These are phyloP conservation scores for Celoporthe dispersa DNA, from an alignment of 2,329 filamentous ascomycete genomes.

Conservation along the genomic window DNA sequence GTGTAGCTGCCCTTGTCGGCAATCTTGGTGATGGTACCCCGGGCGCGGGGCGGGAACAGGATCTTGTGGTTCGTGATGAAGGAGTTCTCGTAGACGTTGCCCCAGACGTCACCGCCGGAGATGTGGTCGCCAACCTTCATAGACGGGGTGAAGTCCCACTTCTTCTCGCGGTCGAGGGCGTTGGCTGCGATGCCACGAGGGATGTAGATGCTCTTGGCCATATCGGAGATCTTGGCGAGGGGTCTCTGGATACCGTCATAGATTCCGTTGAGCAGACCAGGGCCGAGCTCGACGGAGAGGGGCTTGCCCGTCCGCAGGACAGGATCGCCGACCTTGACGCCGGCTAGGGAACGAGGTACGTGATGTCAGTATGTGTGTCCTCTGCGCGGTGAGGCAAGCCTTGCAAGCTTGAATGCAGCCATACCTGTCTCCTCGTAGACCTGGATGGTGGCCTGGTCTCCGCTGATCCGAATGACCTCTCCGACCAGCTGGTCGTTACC, in stretches of 20 bases:
- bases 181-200: slow-evolving; percentile 90
- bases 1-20: slow-evolving; percentile 90
- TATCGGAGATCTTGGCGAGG: slow-evolving; percentile 78
- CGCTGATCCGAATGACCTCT: slow-evolving; percentile 97
- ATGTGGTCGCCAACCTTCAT: slow-evolving; percentile 97
- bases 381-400: not conserved
- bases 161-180: slow-evolving; percentile 85
- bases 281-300: slow-evolving; percentile 94
- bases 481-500: slow-evolving; percentile 90
- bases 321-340: slow-evolving; percentile 93
- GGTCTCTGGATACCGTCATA: slow-evolving; percentile 99
- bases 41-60: slow-evolving; percentile 84
- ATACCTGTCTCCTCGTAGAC: slow-evolving; percentile 98
- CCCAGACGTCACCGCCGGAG: slow-evolving; percentile 94
- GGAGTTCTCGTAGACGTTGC: slow-evolving; percentile 93
- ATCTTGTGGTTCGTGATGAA: slow-evolving; percentile 94
- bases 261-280: slow-evolving; percentile 97
- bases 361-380: slow-evolving; percentile 28
- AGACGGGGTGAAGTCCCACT: slow-evolving; percentile 93
- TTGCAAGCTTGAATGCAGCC: slow-evolving; percentile 34
- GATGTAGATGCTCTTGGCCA: slow-evolving; percentile 91
- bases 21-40: slow-evolving; percentile 91
- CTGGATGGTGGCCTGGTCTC: slow-evolving; percentile 95
- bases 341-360: slow-evolving; percentile 61
- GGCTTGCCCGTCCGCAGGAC: slow-evolving; percentile 91